Conservation (phyloP, 768 basidiomycete species). For the Megacollybia marginata region DNA sequence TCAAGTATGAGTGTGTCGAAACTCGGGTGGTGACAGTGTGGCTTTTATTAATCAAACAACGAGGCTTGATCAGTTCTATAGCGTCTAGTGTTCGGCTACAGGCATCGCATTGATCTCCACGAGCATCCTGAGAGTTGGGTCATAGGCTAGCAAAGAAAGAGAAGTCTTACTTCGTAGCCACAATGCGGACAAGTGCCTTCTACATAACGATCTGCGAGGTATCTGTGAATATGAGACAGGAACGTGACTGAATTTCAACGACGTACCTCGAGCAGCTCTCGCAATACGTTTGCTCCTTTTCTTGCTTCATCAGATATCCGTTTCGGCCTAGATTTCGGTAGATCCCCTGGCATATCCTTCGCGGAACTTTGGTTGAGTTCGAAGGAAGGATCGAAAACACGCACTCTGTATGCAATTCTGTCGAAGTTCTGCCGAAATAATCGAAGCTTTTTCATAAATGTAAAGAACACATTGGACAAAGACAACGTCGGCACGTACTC, state of each 20-base stretch:
- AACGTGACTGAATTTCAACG: neutral
- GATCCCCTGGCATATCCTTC: conserved; percentile 84
- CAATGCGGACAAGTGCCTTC: conserved; percentile 98
- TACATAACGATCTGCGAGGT: conserved; percentile 94
- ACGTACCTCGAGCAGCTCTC: conserved; percentile 80
- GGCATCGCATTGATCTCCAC: conserved; percentile 96
- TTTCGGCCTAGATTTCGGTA: conserved; percentile 81
- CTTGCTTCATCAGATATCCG: conserved; percentile 69
- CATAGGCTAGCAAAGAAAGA: neutral
- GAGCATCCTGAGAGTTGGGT: conserved; percentile 60
- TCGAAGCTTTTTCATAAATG: conserved; percentile 66
- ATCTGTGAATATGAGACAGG: conserved; percentile 35
- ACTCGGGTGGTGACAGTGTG: conserved; percentile 71
- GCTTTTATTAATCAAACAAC: conserved; percentile 79
- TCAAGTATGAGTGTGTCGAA: conserved; percentile 89
- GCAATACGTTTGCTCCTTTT: conserved; percentile 92
- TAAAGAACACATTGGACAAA: neutral
- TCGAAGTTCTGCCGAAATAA: conserved; percentile 92
- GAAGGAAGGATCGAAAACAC: conserved; percentile 12
- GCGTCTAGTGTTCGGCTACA: conserved; percentile 92
- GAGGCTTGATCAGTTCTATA: conserved; percentile 88
- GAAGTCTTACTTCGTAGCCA: conserved; percentile 57
- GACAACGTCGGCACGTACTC: conserved; percentile 42
- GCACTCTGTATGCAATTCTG: conserved; percentile 82
- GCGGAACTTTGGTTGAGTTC: neutral